Base-by-base conservation (phyloP, 495 filamentous ascomycete species). In the Hypoxylon rickii region DNA sequence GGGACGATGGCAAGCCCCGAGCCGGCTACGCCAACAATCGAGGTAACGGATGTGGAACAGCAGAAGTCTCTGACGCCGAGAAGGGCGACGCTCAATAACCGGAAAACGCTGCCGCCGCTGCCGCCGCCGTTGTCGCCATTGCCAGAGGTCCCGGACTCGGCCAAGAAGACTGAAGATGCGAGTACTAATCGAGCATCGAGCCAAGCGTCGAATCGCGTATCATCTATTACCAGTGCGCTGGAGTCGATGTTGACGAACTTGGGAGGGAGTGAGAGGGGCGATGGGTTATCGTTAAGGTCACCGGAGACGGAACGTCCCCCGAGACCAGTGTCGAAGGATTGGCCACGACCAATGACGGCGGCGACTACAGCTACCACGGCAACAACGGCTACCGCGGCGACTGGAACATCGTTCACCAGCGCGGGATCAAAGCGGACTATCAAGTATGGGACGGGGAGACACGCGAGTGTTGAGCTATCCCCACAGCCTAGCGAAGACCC, bases 401-500 rank as follows among this genome's bases (percentile, higher is more conserved):
- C 44, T 5, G 52, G 63, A 13, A 16, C 64, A 2, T 77, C 75
- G 1, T 77, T 65, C 55, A 58, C 61, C 4, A 74, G 66, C n/a
- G 64, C 66, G 10, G 44, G 39, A 6, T 73, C 70, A 12, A 70
- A 58, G 41, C 69, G 75, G 45, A 62, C 68, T 8, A 72, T 75
- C 51, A 81, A 79, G 56, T 80, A 75, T 22, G 76, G 68, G 6
- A 68, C 58, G 51, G 76, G 77, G 5, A 79, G 72, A 41, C 55
- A 71, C 37, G 64, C 68, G 8, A 59, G 61, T 18, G 61, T 79
- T 12, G 77, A 79, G 55, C 61, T 81, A 37, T 75, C 75, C 3
- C 78, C 78, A 10, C 76, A 76, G 34, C 76, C 78, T 1, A 80
- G 76, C 40, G 71, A 76, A 32, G 70, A 77, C 39, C 71, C 64